Conservation (phyloP, 1,284 basidiomycete species). For the Lignosus rhinocerotis region DNA sequence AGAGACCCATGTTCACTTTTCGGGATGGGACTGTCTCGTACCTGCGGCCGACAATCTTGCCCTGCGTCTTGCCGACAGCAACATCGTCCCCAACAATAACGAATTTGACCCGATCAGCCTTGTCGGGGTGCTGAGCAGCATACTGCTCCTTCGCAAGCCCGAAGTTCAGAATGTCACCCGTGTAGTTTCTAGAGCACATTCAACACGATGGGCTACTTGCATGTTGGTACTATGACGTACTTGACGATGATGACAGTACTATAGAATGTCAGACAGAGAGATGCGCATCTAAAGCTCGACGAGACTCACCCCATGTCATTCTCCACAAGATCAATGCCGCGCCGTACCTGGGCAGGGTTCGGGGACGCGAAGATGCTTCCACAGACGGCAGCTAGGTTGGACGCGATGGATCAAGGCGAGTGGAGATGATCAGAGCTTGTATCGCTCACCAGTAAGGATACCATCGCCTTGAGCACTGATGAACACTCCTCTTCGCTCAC, state of each 20-base stretch:
- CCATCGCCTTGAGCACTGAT: constrained; percentile 56
- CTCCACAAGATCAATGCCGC: constrained; percentile 78
- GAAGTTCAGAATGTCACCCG: constrained; percentile 91
- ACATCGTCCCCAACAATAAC: constrained; percentile 92
- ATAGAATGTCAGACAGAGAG: neutral
- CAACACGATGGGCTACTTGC: neutral
- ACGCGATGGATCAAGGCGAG: neutral
- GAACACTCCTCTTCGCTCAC: neutral
- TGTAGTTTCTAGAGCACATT: constrained; percentile 65
- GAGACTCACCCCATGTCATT: constrained; percentile 70
- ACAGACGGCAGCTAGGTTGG: constrained; percentile 69
- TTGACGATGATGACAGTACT: constrained; percentile 86
- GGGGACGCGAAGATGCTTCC: constrained; percentile 90
- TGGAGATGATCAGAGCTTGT: constrained; percentile 15
- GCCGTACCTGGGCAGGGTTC: constrained; percentile 78
- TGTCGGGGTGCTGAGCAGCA: constrained; percentile 68
- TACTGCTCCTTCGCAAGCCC: constrained; percentile 90
- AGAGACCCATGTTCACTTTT: neutral
- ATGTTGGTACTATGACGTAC: constrained; percentile 40
- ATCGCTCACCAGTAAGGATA: constrained; percentile 65
- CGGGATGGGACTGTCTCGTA: constrained; percentile 26
- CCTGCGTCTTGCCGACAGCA: constrained; percentile 79
- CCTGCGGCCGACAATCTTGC: constrained; percentile 81
- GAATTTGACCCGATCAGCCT: constrained; percentile 71
- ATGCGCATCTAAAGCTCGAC: neutral